Base-by-base conservation (phyloP, 2,329 filamentous ascomycete species). In the Pestalotiopsis sp. region DNA sequence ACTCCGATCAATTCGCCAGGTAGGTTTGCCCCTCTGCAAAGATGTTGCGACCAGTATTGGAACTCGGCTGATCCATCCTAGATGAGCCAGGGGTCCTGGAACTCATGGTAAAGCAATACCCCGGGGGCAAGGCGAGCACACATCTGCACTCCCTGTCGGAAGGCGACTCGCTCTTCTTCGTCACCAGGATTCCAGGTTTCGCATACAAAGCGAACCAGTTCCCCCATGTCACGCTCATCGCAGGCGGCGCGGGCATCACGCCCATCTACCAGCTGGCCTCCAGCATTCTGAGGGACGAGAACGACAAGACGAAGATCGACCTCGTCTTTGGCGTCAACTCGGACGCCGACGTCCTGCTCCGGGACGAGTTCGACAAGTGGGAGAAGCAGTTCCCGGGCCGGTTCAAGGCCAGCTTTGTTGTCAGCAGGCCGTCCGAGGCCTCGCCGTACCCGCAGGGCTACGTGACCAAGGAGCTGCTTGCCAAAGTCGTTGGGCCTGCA, bases 171-270 rank as follows among this genome's bases (percentile, higher is more conserved):
- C 81, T 93, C 13, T 84, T 84, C 57, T 89, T 93, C 73, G 82
- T 86, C 5, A 82, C 83, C 0, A 82, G 86, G 4, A 79, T 93
- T 4, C 83, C 82, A 20, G 86, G 84, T 31, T 86, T 87, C 76
- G 74, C 78, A 41, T 92, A 87, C 86, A 84, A 81, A 25, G 80
- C 86, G 36, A 86, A 85, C 71, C 79, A 81, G 76, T 82, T 78
- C 74, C 75, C 75, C 3, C 84, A 87, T 70, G 78, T 94, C n/a
- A 86, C 88, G 2, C 83, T 93, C 52, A 86, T 94, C 58, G 91
- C 91, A 0, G 91, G 92, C 59, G 91, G 92, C 13, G 90, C 90
- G 0, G 92, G 92, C 20, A 92, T 94, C 71, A 93, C 91, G 0
- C 91, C 92, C 0, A 85, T 91, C 72, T 92, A 88, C 76, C 89